Conservation (phyloP, 495 filamentous ascomycete genomes). For the Talaromyces ruber region DNA sequence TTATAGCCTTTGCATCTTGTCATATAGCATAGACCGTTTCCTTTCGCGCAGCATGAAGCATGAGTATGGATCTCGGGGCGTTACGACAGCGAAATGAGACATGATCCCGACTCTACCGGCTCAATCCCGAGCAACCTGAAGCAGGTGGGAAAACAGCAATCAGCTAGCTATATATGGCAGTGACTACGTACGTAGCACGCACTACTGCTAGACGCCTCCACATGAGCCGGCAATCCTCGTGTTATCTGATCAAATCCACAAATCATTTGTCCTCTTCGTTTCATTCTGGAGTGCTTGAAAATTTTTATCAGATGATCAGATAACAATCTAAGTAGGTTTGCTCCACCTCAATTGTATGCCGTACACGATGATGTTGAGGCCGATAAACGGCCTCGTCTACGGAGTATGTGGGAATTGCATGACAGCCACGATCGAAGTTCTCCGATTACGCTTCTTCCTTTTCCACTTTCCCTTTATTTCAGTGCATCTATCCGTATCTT, state of each 20-base stretch:
- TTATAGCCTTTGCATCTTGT: background rate
- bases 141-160: background rate
- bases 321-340: background rate
- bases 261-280: background rate
- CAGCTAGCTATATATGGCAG: background rate
- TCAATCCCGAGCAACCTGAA: background rate
- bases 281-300: background rate
- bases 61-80: background rate
- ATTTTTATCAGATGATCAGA: constrained; percentile 4
- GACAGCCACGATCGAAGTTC: background rate
- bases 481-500: background rate
- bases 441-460: background rate
- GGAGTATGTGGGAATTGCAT: background rate
- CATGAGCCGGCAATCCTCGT: background rate
- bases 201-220: background rate
- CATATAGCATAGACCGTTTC: background rate
- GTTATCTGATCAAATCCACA: background rate
- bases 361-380: background rate
- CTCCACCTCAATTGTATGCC: background rate
- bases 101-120: background rate
- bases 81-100: background rate
- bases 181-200: background rate
- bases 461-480: background rate
- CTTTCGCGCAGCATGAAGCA: background rate
- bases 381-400: background rate